Conservation (phyloP, 31 red algal genomes). For the Bonnemaisonia californica region DNA sequence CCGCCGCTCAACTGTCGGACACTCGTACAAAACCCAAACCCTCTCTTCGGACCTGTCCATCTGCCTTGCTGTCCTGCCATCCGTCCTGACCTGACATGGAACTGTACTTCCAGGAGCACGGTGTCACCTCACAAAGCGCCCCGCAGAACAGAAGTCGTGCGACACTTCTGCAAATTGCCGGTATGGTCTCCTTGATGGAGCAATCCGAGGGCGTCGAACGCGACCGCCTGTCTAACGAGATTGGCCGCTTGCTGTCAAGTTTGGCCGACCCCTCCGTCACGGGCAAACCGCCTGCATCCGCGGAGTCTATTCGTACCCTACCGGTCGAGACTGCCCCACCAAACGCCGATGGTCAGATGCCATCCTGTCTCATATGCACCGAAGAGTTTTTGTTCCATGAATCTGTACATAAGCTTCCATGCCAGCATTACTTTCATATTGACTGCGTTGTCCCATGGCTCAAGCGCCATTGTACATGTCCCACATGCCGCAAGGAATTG, state of each 20-base stretch:
- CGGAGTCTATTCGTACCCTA: constrained; percentile 26
- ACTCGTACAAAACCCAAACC: neutral
- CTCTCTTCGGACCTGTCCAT: neutral
- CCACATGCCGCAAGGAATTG: constrained; percentile 73
- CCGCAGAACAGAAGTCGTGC: neutral
- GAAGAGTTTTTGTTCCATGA: constrained; percentile 63
- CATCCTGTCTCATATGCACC: constrained; percentile 70
- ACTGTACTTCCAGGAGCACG: constrained; percentile 44
- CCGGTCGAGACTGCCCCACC: constrained; percentile 14
- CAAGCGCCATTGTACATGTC: constrained; percentile 68
- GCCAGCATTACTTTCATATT: constrained; percentile 76
- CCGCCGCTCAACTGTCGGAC: neutral
- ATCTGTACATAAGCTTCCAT: constrained; percentile 66
- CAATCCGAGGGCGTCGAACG: constrained; percentile 10
- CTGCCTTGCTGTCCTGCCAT: neutral
- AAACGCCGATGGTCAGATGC: neutral
- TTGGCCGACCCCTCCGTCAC: constrained; percentile 14
- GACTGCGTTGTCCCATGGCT: constrained; percentile 91
- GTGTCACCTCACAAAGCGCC: constrained; percentile 3
- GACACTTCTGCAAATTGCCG: constrained; percentile 1
- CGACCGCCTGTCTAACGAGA: neutral
- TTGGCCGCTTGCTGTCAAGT: constrained; percentile 1
- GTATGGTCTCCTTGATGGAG: neutral
- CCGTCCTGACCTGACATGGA: constrained; percentile 15
- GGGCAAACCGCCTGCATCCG: constrained; percentile 46